phyloP scores from a whole-genome alignment of 352 stramenopile genomes.

The Thalassiosira livingstoniorum region DNA sequence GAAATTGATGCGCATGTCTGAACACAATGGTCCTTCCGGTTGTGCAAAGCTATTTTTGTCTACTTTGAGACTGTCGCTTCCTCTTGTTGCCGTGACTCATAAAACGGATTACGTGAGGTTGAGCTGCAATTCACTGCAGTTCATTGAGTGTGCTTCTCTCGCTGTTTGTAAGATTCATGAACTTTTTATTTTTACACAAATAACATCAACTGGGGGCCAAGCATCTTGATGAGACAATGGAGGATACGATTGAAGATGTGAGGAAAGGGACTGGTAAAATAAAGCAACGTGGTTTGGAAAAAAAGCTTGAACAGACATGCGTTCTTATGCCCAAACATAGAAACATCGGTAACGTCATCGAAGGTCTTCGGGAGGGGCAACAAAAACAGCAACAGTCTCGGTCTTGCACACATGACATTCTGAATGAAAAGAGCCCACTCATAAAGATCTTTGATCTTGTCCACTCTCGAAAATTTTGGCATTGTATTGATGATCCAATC shows the following conservation, averaged over 20 bases:
- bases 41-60: neutral
- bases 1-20: conserved; percentile 10
- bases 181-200: neutral
- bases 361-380: conserved; percentile 5
- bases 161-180: neutral
- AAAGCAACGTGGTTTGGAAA: neutral
- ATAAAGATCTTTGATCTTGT: conserved; percentile 11
- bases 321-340: neutral
- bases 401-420: conserved; percentile 1
- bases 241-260: neutral
- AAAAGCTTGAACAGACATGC: conserved; percentile 14
- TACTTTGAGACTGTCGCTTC: neutral
- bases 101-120: conserved; percentile 13
- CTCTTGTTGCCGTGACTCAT: conserved; percentile 7
- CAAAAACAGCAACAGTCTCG: neutral
- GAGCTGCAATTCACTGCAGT: neutral
- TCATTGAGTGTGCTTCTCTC: neutral
- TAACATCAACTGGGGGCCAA: neutral
- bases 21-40: neutral
- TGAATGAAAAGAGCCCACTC: neutral
- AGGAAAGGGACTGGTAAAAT: neutral
- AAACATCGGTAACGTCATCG: conserved; percentile 4
- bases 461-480: conserved; percentile 10
- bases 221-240: neutral
- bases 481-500: conserved; percentile 15